Evolutionary conservation across 495 filamentous ascomycete genomes (phyloP), one percentile per base, ranked within the genome.

Genomic region (Wilcoxina mikolae): DNA sequence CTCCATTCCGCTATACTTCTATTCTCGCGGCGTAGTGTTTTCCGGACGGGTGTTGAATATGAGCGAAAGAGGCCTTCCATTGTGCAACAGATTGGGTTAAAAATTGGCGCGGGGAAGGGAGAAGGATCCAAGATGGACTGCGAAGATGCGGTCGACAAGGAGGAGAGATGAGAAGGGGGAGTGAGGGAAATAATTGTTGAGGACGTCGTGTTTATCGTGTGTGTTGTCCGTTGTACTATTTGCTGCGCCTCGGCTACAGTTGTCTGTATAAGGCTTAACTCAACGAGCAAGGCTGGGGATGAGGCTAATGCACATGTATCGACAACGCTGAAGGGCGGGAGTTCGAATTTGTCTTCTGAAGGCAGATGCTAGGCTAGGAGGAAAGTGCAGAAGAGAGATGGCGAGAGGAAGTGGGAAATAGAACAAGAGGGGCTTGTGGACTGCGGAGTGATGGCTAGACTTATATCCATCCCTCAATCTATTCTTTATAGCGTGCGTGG

Each of bases 1-100:
- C 24, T 22, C 46, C 46, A 49, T 29, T 49, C 46, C 23, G 24
- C 12, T 27, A 49, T 49, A 15, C 46, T 49, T 20, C 46, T 49
- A 15, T 22, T 49, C 29, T 49, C 46, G 15, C 46, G 22, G 10
- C 46, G 46, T 49, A 49, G 27, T 4, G 46, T 49, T n/a, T 20
- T 9, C 23, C 46, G 46, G 24, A 49, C 23, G 12, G 22, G 12
- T 49, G 27, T 23, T 15, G 46, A 29, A 15, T 49, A 49, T n/a
- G 15, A 12, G 27, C 46, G 24, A n/a, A 15, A 29, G 27, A 28
- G 27, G 15, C 46, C 46, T 49, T 49, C 46, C 46, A 49, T 49
- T 27, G 46, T 29, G 46, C 46, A 49, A 29, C 46, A 49, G 46
- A 49, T 29, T 10, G 46, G 24, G 23, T 22, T 7, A 20, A 49